Conservation (phyloP, 805 yeast species). For the Candida peoriensis region DNA sequence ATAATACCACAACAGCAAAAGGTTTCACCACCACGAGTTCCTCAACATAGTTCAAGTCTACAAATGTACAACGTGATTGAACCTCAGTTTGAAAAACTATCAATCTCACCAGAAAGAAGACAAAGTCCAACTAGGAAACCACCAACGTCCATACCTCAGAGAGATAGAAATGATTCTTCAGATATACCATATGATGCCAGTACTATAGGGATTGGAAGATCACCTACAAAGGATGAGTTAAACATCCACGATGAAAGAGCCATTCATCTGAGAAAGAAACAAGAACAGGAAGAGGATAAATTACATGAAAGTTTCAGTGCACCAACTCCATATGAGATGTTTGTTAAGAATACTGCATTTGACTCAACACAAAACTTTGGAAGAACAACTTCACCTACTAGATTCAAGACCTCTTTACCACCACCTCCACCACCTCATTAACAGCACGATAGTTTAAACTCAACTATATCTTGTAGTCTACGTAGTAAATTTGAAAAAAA, state of each 20-base stretch:
- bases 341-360: constrained; percentile 9
- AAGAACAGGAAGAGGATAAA: constrained; percentile 26
- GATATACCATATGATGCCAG: constrained; percentile 22
- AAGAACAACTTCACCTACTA: constrained; percentile 17
- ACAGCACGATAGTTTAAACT: background rate
- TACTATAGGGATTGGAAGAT: constrained; percentile 9
- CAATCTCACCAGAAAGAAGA: constrained; percentile 3
- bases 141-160: constrained; percentile 15
- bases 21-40: constrained; percentile 13
- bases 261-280: background rate
- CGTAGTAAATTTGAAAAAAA: too few relatives aligned
- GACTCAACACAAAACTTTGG: constrained; percentile 4
- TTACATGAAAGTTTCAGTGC: constrained; percentile 35
- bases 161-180: constrained; percentile 7
- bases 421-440: constrained; percentile 12
- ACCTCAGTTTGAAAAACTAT: constrained; percentile 5
- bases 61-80: constrained; percentile 17
- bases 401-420: constrained; percentile 21
- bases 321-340: constrained; percentile 40
- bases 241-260: constrained; percentile 7
- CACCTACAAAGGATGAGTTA: constrained; percentile 2
- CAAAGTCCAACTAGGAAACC: constrained; percentile 19
- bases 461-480: constrained; percentile 1
- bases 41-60: constrained; percentile 8
- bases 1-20: too few relatives aligned